phyloP scores from a whole-genome alignment of 2,329 filamentous ascomycete genomes.

The Pyrenophora tritici-repentis region DNA sequence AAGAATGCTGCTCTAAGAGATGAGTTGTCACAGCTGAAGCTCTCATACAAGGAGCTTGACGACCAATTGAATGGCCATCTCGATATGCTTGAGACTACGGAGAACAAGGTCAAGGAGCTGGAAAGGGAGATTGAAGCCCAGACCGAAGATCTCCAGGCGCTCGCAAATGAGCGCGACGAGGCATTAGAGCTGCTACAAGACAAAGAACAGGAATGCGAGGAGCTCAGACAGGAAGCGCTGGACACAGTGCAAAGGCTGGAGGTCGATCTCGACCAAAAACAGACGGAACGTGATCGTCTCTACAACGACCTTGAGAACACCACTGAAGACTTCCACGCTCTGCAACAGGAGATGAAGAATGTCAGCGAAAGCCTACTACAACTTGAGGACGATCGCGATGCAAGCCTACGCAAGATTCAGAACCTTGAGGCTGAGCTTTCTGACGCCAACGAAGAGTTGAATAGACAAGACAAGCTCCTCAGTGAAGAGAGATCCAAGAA shows the following conservation, averaged over 20 bases:
- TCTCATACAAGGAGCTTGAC: conserved; percentile 88
- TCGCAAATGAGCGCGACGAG: conserved; percentile 86
- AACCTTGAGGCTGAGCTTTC: conserved; percentile 81
- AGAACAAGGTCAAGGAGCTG: conserved; percentile 65
- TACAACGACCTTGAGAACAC: conserved; percentile 74
- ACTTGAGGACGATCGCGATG: conserved; percentile 86
- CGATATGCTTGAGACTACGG: conserved; percentile 73
- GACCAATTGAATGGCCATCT: conserved; percentile 79
- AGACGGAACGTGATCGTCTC: conserved; percentile 71
- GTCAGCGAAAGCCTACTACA: conserved; percentile 85
- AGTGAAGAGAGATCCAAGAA: conserved; percentile 86
- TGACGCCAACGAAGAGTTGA: conserved; percentile 84
- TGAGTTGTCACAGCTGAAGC: conserved; percentile 80
- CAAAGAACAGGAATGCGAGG: conserved; percentile 59
- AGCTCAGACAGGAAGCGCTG: conserved; percentile 62
- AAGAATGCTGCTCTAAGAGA: conserved; percentile 84
- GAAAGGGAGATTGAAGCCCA: conserved; percentile 81
- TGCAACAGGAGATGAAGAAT: conserved; percentile 91
- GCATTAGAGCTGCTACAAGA: conserved; percentile 74
- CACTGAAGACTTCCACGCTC: conserved; percentile 84
- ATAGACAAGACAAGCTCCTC: conserved; percentile 81
- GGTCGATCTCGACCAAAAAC: conserved; percentile 72
- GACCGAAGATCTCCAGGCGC: conserved; percentile 75
- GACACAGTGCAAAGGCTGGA: conserved; percentile 63
- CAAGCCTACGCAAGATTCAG: conserved; percentile 77